These are phyloP conservation scores for Plasmodium inui DNA, from an alignment of 169 alveolate species.

Conservation along the genomic window DNA sequence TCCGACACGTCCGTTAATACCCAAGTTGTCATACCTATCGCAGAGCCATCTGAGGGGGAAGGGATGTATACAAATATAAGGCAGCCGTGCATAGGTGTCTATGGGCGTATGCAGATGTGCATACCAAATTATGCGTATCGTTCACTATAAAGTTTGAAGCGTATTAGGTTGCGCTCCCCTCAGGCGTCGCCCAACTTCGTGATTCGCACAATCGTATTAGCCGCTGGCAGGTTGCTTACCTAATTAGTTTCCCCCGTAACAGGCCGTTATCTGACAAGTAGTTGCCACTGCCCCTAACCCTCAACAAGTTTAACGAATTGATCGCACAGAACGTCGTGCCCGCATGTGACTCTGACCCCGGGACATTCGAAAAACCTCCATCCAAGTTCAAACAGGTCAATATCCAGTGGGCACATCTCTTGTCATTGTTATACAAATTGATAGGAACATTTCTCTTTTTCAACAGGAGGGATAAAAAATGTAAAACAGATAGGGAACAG, in stretches of 20 bases:
- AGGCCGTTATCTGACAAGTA: conserved; percentile 7
- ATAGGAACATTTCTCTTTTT: conserved; percentile 34
- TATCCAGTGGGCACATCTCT: conserved; percentile 52
- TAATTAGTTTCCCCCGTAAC: conserved; percentile 4
- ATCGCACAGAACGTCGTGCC: conserved; percentile 84
- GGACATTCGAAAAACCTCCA: conserved; percentile 80
- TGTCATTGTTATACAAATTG: background rate
- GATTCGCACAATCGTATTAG: background rate
- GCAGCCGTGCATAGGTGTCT: background rate
- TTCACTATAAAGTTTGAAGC: background rate
- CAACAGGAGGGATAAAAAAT: conserved; percentile 26
- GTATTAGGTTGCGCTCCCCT: background rate
- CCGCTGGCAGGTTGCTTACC: background rate
- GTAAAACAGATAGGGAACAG: conserved; percentile 24
- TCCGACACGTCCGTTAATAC: conserved; percentile 82
- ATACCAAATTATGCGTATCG: background rate
- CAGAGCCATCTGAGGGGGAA: conserved; percentile 60
- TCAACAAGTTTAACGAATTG: conserved; percentile 25
- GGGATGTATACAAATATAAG: background rate
- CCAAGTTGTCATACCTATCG: conserved; percentile 62
- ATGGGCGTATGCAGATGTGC: background rate
- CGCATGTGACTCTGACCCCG: conserved; percentile 80
- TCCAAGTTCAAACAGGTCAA: conserved; percentile 78
- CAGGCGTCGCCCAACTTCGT: background rate
- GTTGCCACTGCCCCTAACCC: background rate